Evolutionary conservation across 2,329 filamentous ascomycete species (phyloP).

Genomic region (Orbilia quercus): DNA sequence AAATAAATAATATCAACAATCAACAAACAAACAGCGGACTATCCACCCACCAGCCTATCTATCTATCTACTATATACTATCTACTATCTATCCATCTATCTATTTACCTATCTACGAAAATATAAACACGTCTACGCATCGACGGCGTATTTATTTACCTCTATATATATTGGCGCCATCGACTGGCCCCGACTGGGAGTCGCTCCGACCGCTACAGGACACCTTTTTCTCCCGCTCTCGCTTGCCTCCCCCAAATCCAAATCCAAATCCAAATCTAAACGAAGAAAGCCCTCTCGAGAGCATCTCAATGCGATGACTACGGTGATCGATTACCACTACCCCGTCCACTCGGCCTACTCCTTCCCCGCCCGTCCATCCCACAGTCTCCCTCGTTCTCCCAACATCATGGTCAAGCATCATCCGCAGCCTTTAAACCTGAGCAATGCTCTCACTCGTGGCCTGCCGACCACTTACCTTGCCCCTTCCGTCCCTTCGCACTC

Average conservation of each 20-base stretch:
- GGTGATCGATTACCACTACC: conserved; percentile 54
- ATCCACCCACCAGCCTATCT: conserved; percentile 8
- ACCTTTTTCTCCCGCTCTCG: conserved; percentile 11
- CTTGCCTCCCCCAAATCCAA: neutral
- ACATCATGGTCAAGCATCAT: conserved; percentile 42
- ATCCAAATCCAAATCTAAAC: too few species aligned
- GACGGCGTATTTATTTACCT: too few species aligned
- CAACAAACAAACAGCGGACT: neutral
- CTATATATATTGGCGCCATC: neutral
- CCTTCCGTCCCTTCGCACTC: conserved; percentile 38
- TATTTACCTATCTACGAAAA: conserved; percentile 4
- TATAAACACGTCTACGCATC: neutral
- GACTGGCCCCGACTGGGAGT: conserved; percentile 14
- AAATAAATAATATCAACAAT: neutral
- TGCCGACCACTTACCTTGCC: conserved; percentile 27
- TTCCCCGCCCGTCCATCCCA: conserved; percentile 44
- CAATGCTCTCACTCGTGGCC: conserved; percentile 45
- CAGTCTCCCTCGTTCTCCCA: conserved; percentile 6
- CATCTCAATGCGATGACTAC: conserved; percentile 53
- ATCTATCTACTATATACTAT: conserved; percentile 1
- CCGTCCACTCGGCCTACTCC: conserved; percentile 50
- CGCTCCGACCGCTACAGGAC: conserved; percentile 19
- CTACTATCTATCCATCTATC: conserved; percentile 7
- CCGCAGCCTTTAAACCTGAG: conserved; percentile 39
- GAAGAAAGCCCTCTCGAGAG: neutral